Conservation (phyloP, 1,284 basidiomycete genomes). For the Sanguinoderma infundibulare region DNA sequence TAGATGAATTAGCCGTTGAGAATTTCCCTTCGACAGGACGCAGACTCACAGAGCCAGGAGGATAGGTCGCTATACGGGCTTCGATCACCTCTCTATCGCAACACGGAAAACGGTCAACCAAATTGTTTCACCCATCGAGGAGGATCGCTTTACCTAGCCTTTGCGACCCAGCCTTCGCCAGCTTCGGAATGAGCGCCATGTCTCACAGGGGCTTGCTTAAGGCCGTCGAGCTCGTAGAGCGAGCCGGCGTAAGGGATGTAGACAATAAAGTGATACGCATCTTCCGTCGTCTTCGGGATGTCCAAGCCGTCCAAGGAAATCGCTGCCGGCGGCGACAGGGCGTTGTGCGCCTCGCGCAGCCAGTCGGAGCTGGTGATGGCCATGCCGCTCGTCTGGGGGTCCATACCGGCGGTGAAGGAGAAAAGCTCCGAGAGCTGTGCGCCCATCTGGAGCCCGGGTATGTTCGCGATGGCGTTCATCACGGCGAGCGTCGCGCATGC, state of each 20-base stretch:
- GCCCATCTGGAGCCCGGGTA: conserved; percentile 71
- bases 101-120: background rate
- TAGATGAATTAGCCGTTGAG: conserved; percentile 2
- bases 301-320: conserved; percentile 80
- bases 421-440: conserved; percentile 75
- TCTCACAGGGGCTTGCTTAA: conserved; percentile 78
- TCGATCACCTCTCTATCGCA: conserved; percentile 77
- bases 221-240: conserved; percentile 90
- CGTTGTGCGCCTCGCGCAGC: conserved; percentile 86
- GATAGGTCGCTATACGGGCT: conserved; percentile 86
- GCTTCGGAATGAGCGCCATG: conserved; percentile 72
- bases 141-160: conserved; percentile 61
- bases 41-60: conserved; percentile 73
- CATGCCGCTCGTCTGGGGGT: conserved; percentile 84
- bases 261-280: conserved; percentile 93
- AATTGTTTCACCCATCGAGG: background rate
- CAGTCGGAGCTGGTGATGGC: conserved; percentile 87
- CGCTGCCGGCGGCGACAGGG: conserved; percentile 86
- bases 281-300: conserved; percentile 74
- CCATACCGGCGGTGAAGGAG: conserved; percentile 84
- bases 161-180: conserved; percentile 82
- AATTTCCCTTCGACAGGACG: background rate
- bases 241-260: conserved; percentile 85
- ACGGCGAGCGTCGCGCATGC: conserved; percentile 93
- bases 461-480: conserved; percentile 91